These are phyloP conservation scores for Chernovozyma aurita DNA, from an alignment of 1,139 yeast species.

Conservation along the genomic window DNA sequence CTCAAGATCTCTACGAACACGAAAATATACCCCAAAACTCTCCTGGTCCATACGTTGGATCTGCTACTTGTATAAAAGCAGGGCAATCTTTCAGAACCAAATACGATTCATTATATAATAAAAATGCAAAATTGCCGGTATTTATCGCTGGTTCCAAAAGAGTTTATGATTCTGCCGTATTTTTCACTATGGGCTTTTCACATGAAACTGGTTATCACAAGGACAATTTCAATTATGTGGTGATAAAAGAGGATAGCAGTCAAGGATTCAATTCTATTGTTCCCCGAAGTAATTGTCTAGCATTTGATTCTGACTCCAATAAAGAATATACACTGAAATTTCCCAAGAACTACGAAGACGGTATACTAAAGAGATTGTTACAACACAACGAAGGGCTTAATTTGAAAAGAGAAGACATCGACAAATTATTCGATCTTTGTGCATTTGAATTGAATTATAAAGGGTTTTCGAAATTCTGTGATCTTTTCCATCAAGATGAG, in stretches of 20 bases:
- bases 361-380: constrained; percentile 38
- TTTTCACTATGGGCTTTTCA: constrained; percentile 20
- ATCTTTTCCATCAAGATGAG: constrained; percentile 44
- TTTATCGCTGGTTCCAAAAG: constrained; percentile 16
- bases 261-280: constrained; percentile 29
- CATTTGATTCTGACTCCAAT: constrained; percentile 12
- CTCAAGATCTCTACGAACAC: constrained; percentile 13
- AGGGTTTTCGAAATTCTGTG: constrained; percentile 45
- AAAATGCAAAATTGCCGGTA: constrained; percentile 12
- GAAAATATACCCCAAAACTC: constrained; percentile 29
- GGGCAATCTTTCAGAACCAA: constrained; percentile 14
- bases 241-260: constrained; percentile 22
- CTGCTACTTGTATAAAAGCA: constrained; percentile 13
- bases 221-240: constrained; percentile 15
- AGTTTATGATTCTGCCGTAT: constrained; percentile 13
- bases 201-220: constrained; percentile 22
- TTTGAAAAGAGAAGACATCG: constrained; percentile 32
- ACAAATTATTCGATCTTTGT: constrained; percentile 39
- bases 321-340: constrained; percentile 10
- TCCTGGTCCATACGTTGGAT: constrained; percentile 23
- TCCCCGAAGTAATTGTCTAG: constrained; percentile 24
- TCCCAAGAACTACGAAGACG: constrained; percentile 26
- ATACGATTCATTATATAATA: constrained; percentile 14
- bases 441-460: constrained; percentile 47
- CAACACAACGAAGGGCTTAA: constrained; percentile 37